Evolutionary conservation across 176 grass and related monocot species (phyloP).

Genomic region (Eleusine coracana): DNA sequence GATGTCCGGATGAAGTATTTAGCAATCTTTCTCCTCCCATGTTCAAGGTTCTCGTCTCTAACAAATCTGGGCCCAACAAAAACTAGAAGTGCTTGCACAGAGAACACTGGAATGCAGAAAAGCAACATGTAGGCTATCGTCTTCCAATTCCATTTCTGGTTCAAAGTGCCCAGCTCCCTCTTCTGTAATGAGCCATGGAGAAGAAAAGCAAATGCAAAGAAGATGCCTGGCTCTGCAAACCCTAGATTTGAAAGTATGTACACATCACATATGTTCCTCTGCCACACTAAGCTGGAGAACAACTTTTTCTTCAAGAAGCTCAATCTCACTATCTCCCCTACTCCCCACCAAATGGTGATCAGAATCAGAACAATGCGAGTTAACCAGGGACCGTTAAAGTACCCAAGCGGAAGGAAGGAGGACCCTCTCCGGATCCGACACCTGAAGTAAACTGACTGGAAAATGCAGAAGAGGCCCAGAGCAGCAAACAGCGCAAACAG

Average conservation of each 20-base stretch:
- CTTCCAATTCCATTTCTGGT: slow-evolving; percentile 79
- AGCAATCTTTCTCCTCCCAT: slow-evolving; percentile 55
- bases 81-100: slow-evolving; percentile 58
- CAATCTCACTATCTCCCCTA: slow-evolving; percentile 74
- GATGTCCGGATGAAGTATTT: slow-evolving; percentile 67
- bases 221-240: slow-evolving; percentile 91
- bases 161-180: slow-evolving; percentile 69
- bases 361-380: slow-evolving; percentile 77
- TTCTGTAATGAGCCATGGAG: slow-evolving; percentile 78
- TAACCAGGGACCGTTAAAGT: slow-evolving; percentile 91
- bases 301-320: slow-evolving; percentile 70
- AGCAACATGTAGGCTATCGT: slow-evolving; percentile 71
- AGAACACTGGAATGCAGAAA: slow-evolving; percentile 78
- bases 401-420: slow-evolving; percentile 61
- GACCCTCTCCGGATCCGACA: slow-evolving; percentile 53
- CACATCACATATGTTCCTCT: slow-evolving; percentile 70
- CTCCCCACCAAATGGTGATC: slow-evolving; percentile 81
- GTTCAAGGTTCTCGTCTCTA: slow-evolving; percentile 47
- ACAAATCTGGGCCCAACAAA: slow-evolving; percentile 72
- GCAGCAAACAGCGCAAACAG: slow-evolving; percentile 67
- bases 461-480: slow-evolving; percentile 72
- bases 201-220: slow-evolving; percentile 83
- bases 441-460: slow-evolving; percentile 61
- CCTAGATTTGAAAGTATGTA: slow-evolving; percentile 94
- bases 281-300: slow-evolving; percentile 65